Evolutionary conservation across 1,284 basidiomycete genomes (phyloP).

Genomic region (Boletellus deceptivus): DNA sequence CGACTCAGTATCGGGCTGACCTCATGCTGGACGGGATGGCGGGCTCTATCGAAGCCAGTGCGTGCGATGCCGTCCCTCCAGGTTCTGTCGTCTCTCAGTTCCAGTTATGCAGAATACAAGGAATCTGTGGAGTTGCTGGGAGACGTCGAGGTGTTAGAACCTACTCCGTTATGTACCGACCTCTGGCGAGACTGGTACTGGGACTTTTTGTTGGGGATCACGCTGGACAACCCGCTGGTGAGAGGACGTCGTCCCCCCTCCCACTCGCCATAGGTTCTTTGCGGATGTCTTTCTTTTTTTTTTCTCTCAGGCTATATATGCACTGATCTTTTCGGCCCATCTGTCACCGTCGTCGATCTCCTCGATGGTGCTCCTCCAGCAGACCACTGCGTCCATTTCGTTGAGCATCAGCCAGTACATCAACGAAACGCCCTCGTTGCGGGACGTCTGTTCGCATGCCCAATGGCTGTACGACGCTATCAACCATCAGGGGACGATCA

Average conservation of each 20-base stretch:
- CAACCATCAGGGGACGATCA: conserved; percentile 23
- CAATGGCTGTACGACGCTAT: conserved; percentile 30
- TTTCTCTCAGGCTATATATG: conserved; percentile 21
- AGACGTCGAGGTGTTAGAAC: conserved; percentile 23
- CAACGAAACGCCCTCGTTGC: conserved; percentile 6
- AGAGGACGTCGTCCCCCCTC: not conserved
- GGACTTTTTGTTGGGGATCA: conserved; percentile 27
- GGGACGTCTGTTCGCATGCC: conserved; percentile 11
- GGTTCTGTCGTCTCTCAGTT: not conserved
- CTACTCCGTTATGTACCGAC: conserved; percentile 30
- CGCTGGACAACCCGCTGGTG: conserved; percentile 24
- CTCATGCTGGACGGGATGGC: conserved; percentile 38
- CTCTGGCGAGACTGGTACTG: conserved; percentile 37
- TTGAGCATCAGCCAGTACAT: conserved; percentile 11
- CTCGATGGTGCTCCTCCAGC: conserved; percentile 24
- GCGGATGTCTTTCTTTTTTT: no score
- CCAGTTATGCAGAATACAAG: conserved; percentile 35
- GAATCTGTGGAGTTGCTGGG: conserved; percentile 33
- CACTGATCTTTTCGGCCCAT: conserved; percentile 7
- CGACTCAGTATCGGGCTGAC: conserved; percentile 33
- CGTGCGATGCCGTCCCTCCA: not conserved
- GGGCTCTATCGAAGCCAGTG: conserved; percentile 33
- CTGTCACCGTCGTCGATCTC: conserved; percentile 19
- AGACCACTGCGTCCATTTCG: conserved; percentile 16
- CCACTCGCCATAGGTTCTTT: no score